Conservation (phyloP, 371 early-diverging fungal genomes). For the Rhizopus arrhizus region DNA sequence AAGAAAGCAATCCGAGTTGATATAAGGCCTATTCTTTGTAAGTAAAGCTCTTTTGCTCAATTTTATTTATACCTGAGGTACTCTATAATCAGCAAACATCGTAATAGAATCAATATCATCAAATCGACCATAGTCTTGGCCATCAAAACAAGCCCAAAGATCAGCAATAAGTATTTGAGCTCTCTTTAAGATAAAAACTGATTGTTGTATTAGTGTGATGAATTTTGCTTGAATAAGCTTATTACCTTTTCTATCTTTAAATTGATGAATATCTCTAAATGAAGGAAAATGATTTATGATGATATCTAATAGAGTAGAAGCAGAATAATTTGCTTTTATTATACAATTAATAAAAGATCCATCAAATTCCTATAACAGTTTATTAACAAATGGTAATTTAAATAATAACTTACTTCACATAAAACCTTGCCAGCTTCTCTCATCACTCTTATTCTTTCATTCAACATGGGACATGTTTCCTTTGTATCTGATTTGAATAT, state of each 20-base stretch:
- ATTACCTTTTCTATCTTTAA: conserved; percentile 61
- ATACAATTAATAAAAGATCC: conserved; percentile 73
- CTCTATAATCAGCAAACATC: conserved; percentile 92
- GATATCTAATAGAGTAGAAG: conserved; percentile 59
- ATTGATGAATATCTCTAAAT: conserved; percentile 73
- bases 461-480: conserved; percentile 66
- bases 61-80: conserved; percentile 18
- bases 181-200: conserved; percentile 78
- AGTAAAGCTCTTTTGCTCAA: not conserved
- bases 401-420: conserved; percentile 44
- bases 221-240: not conserved
- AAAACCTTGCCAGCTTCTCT: conserved; percentile 73
- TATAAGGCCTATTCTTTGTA: conserved; percentile 67
- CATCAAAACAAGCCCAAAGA: conserved; percentile 88
- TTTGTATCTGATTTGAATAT: conserved; percentile 70
- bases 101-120: conserved; percentile 82
- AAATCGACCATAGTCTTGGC: conserved; percentile 64
- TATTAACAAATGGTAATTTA: conserved; percentile 1
- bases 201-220: not conserved
- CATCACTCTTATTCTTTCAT: conserved; percentile 65
- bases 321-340: conserved; percentile 53
- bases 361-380: conserved; percentile 55
- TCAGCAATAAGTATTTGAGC: conserved; percentile 92
- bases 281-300: conserved; percentile 67
- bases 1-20: conserved; percentile 71